Base-by-base conservation (phyloP, 2,329 filamentous ascomycete genomes). In the Colletotrichum sp. region DNA sequence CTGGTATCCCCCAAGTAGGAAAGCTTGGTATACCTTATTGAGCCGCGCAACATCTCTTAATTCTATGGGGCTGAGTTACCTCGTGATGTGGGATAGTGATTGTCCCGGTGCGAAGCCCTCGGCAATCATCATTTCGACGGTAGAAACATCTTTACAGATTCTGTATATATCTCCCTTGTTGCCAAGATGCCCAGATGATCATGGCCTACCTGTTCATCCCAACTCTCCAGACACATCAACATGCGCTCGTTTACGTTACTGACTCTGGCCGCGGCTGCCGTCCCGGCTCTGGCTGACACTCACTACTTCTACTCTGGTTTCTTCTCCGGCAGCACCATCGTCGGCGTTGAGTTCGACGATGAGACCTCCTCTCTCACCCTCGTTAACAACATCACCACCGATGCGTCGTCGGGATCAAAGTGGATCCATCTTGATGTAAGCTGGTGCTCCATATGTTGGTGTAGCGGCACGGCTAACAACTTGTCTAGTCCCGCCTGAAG, bases 281-380 rank as follows among this genome's bases (percentile, higher is more conserved):
- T 34, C 6, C 71, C 65, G n/a, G 55, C 57, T 18, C 8, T 73
- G 5, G 71, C 71, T 39, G 57, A 73, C 30, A 73, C 26, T 64
- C 65, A 73, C 39, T 73, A 73, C 65, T 69, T 73, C 36, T 73
- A 69, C 18, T 73, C 71, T 24, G 65, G 71, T 8, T 73, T 73
- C 64, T 73, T 73, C 39, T 68, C 71, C 5, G 65, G 64, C 34
- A 73, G 32, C 57, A 68, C 36, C 16, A 69, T 73, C 16, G 65
- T 73, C 8, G 57, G 71, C 15, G 71, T 81, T n/a, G 77, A 80
- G 52, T 81, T 81, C 24, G 79, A 81, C 36, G 80, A 81, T 63
- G 64, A 72, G 34, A 71, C 78, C 4, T 76, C 78, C 6, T 71
- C 78, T 18, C 78, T 81, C 16, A 78, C 77, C 7, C 66, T 81